phyloP scores from a whole-genome alignment of 2,329 filamentous ascomycete species.

The Xylaria sp. region DNA sequence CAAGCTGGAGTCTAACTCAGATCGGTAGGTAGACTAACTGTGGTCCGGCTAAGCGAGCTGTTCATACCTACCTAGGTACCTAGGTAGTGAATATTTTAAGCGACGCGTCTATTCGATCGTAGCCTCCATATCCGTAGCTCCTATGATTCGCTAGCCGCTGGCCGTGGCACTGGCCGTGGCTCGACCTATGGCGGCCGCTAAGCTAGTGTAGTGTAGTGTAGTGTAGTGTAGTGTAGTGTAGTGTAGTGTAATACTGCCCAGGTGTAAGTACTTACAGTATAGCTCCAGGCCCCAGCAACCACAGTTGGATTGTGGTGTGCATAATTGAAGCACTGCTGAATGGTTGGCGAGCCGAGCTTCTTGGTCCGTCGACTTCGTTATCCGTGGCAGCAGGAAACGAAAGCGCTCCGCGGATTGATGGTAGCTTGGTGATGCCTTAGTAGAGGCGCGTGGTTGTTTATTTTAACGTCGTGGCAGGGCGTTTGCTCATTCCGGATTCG shows the following conservation, averaged over 20 bases:
- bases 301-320: no score
- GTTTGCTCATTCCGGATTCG: slow-evolving; percentile 8
- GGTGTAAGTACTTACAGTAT: no score
- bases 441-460: neutral
- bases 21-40: neutral
- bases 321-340: slow-evolving; percentile 7
- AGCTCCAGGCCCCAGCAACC: no score
- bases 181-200: slow-evolving; percentile 6
- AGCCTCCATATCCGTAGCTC: neutral
- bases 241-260: no score
- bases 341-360: slow-evolving; percentile 20
- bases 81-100: neutral
- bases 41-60: slow-evolving; percentile 8
- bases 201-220: no score
- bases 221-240: no score
- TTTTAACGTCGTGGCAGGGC: neutral
- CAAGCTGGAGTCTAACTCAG: neutral
- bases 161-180: neutral
- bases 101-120: slow-evolving; percentile 20
- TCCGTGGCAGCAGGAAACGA: neutral
- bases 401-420: neutral
- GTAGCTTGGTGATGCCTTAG: neutral
- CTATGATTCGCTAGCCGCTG: slow-evolving; percentile 16
- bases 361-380: neutral
- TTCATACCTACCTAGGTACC: no score